phyloP scores from a whole-genome alignment of 2,329 filamentous ascomycete species.

The Aspergillus hiratsukae region DNA sequence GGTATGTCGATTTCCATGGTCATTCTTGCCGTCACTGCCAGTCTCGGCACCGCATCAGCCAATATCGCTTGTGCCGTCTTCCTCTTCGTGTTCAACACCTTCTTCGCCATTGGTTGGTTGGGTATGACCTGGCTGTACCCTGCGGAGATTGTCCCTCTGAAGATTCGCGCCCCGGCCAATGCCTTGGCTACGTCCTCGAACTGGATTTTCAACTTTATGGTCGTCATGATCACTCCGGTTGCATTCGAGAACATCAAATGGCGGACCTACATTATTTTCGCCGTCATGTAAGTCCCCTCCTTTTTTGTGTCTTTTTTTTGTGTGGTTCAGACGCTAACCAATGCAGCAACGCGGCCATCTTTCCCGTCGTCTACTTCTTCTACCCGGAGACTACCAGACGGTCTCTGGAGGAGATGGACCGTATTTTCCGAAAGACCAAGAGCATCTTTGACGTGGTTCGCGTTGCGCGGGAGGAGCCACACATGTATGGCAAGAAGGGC shows the following conservation, averaged over 20 bases:
- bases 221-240: constrained; percentile 63
- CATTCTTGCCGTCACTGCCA: constrained; percentile 42
- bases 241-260: constrained; percentile 55
- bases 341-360: constrained; percentile 49
- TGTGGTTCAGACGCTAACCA: constrained; percentile 6
- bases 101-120: constrained; percentile 62
- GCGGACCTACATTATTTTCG: constrained; percentile 54
- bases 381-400: constrained; percentile 58
- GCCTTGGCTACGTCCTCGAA: constrained; percentile 59
- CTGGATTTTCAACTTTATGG: constrained; percentile 61
- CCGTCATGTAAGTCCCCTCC: constrained; percentile 42
- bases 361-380: constrained; percentile 57
- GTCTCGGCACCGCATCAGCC: constrained; percentile 16
- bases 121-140: constrained; percentile 56
- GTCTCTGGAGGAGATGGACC: constrained; percentile 65
- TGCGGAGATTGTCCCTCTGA: constrained; percentile 50
- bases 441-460: constrained; percentile 48
- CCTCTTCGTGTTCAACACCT: constrained; percentile 64
- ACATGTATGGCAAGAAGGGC: constrained; percentile 56
- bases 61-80: constrained; percentile 29
- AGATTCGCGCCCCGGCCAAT: constrained; percentile 59
- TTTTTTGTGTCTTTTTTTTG: background rate
- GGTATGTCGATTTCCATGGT: constrained; percentile 65
- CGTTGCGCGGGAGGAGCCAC: constrained; percentile 49
- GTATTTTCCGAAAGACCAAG: constrained; percentile 57